phyloP scores from a whole-genome alignment of 257 asterid species.

The Prunella vulgaris region DNA sequence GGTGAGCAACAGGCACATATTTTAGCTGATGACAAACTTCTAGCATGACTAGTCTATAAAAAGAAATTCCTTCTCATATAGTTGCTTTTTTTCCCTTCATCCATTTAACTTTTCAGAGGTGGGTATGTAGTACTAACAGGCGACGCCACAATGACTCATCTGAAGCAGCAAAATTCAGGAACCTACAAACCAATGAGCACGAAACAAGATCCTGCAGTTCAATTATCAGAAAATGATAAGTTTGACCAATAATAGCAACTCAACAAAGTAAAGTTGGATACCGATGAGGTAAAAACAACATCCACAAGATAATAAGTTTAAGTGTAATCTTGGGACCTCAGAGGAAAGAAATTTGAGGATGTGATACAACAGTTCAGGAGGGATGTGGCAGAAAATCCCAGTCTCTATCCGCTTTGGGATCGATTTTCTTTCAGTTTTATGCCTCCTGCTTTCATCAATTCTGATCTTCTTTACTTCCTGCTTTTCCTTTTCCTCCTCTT shows the following conservation, averaged over 20 bases:
- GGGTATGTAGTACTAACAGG: conserved; percentile 50
- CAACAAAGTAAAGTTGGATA: not conserved
- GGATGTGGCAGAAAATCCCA: conserved; percentile 58
- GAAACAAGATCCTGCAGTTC: conserved; percentile 70
- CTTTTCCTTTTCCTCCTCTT: conserved; percentile 40
- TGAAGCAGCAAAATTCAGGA: conserved; percentile 62
- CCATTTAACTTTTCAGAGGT: conserved; percentile 2
- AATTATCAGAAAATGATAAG: conserved; percentile 15
- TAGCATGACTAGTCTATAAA: not conserved
- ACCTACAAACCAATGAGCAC: conserved; percentile 76
- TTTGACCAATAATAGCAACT: not conserved
- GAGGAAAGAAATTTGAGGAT: conserved; percentile 76
- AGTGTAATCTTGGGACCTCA: conserved; percentile 38
- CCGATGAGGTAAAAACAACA: not conserved
- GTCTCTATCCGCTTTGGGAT: conserved; percentile 43
- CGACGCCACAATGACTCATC: conserved; percentile 87
- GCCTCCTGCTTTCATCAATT: conserved; percentile 27
- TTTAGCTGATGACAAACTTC: not conserved
- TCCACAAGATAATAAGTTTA: not conserved
- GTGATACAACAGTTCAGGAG: conserved; percentile 65
- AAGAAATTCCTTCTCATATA: not conserved
- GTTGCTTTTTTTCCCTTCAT: not conserved
- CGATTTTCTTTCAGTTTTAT: conserved; percentile 26
- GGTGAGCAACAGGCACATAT: not conserved
- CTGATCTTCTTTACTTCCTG: conserved; percentile 46